phyloP scores from a whole-genome alignment of 2,329 filamentous ascomycete species.

The Claviceps spartinae region DNA sequence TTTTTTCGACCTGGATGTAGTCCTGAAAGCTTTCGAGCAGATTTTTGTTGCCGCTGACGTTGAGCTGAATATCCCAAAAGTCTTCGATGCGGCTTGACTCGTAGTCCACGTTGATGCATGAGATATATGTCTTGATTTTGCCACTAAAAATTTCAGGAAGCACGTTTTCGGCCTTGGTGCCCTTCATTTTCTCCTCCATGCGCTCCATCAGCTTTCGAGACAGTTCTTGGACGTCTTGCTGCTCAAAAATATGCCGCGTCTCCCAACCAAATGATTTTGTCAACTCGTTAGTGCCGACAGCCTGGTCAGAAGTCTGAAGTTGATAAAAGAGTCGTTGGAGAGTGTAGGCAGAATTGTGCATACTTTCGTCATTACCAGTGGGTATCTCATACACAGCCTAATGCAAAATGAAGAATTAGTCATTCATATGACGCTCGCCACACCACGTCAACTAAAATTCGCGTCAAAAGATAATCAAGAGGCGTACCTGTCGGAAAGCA shows the following conservation, averaged over 20 bases:
- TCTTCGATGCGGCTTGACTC: constrained; percentile 92
- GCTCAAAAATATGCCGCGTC: constrained; percentile 92
- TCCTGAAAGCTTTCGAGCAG: constrained; percentile 90
- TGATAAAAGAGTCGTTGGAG: constrained; percentile 91
- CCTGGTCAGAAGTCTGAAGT: constrained; percentile 69
- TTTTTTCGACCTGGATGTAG: constrained; percentile 90
- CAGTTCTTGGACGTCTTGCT: constrained; percentile 95
- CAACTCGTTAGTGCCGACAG: constrained; percentile 83
- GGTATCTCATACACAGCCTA: constrained; percentile 95
- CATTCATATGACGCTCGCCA: not conserved
- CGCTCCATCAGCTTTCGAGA: constrained; percentile 95
- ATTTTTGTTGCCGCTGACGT: constrained; percentile 86
- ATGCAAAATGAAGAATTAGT: constrained; percentile 6
- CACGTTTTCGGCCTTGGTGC: constrained; percentile 78
- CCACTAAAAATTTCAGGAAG: constrained; percentile 87
- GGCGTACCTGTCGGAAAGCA: constrained; percentile 70
- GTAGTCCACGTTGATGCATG: constrained; percentile 96
- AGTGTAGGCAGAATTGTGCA: constrained; percentile 82
- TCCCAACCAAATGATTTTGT: constrained; percentile 98
- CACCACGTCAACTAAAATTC: not conserved
- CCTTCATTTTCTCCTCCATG: constrained; percentile 97
- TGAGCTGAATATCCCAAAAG: constrained; percentile 98
- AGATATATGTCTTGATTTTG: constrained; percentile 97
- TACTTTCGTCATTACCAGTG: constrained; percentile 69
- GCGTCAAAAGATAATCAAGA: not conserved